Base-by-base conservation (phyloP, 768 basidiomycete species). In the Trametopsis cervina region DNA sequence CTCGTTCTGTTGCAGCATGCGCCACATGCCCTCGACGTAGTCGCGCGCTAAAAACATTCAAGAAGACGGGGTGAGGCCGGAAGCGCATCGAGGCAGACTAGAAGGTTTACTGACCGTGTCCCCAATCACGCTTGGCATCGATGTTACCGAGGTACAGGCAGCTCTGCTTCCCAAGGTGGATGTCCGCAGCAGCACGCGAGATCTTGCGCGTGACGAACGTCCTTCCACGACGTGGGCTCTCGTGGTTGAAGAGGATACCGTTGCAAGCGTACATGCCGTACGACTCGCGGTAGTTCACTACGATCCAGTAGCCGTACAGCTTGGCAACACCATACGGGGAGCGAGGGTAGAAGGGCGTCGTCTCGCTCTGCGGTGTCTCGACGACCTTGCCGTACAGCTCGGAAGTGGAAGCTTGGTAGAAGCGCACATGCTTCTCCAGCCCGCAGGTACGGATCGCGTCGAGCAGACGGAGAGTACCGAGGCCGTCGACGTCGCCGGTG, bases 11-110 rank as follows among this genome's bases (percentile, higher is more conserved):
- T 98, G 94, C 39, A 97, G 81, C 81, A 98, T 92, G 60, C 76
- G 75, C 92, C 93, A 96, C 94, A 96, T 96, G 35, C 94, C 94
- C 68, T 97, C 94, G 9, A 96, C 86, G 63, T 95, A 96, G 64
- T 91, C 88, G 51, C 79, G 81, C 42, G 87, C 87, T 89, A 51
- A n/a, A n/a, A n/a, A n/a, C n/a, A n/a, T n/a, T 18, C 18, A 27
- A 7, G 4, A 23, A 13, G 26, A 23, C 11, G 29, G 27, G 54
- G 57, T 40, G 54, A 45, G n/a, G n/a, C n/a, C n/a, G n/a, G n/a
- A n/a, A 33, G 29, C 44, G 20, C 35, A 40, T 36, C 33, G 36
- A 47, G 24, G 45, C n/a, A 36, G n/a, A n/a, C n/a, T n/a, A n/a
- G n/a, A n/a, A n/a, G n/a, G n/a, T n/a, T n/a, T 4, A 26, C 78